Evolutionary conservation across 345 rosid species (phyloP).

Genomic region (Heritiera fomes): DNA sequence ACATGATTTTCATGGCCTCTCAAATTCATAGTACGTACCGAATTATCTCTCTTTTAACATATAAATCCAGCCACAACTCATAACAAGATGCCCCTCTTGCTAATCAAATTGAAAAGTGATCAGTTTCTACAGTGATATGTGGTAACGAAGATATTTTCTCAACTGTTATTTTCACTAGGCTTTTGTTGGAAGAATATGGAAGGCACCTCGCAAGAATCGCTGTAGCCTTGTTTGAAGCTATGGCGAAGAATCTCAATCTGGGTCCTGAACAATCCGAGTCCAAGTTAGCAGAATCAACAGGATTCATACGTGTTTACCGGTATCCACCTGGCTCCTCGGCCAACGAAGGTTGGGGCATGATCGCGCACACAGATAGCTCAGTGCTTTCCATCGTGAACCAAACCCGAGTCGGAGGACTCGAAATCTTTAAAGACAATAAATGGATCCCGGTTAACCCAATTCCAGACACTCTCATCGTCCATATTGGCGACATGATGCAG

Average conservation of each 20-base stretch:
- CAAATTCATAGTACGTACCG: neutral
- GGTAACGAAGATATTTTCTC: neutral
- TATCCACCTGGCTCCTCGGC: slow-evolving; percentile 40
- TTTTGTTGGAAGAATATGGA: slow-evolving; percentile 67
- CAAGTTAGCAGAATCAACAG: slow-evolving; percentile 54
- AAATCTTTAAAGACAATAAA: slow-evolving; percentile 53
- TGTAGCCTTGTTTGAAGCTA: slow-evolving; percentile 44
- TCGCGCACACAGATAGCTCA: slow-evolving; percentile 78
- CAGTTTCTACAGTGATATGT: neutral
- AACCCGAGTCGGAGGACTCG: slow-evolving; percentile 68
- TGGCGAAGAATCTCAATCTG: slow-evolving; percentile 46
- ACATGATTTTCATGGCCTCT: slow-evolving; percentile 8
- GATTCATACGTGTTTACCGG: slow-evolving; percentile 59
- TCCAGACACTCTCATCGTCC: slow-evolving; percentile 51
- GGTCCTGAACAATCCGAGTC: slow-evolving; percentile 31
- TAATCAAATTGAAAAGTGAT: neutral
- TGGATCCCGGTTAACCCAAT: slow-evolving; percentile 59
- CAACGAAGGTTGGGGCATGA: slow-evolving; percentile 45
- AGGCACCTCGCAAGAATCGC: slow-evolving; percentile 54
- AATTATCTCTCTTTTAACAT: too few species aligned
- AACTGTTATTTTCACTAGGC: slow-evolving; percentile 32
- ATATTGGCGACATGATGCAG: slow-evolving; percentile 94
- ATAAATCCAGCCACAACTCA: neutral
- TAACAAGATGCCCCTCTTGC: neutral
- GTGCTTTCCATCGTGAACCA: slow-evolving; percentile 62